Conservation (phyloP, 2,329 filamentous ascomycete genomes). For the Myriosclerotinia curreyana region DNA sequence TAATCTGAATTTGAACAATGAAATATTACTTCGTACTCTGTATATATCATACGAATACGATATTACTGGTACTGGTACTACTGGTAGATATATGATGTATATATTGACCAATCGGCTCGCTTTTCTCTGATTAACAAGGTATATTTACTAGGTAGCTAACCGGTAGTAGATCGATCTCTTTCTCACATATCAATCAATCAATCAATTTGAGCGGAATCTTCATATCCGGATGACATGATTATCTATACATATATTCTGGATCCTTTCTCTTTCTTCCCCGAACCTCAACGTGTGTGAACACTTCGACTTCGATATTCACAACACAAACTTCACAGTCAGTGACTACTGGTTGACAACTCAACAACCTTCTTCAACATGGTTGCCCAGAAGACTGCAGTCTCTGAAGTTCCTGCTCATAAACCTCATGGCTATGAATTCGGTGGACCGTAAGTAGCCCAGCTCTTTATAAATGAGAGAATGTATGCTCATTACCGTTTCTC, state of each 20-base stretch:
- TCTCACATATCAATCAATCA: no score
- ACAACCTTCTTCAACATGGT: slow-evolving; percentile 29
- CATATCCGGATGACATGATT: slow-evolving; percentile 8
- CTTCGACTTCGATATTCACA: neutral
- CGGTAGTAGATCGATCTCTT: no score
- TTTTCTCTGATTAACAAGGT: neutral
- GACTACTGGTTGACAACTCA: neutral
- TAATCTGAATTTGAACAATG: no score
- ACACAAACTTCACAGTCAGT: neutral
- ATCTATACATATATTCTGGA: neutral
- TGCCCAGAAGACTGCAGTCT: slow-evolving; percentile 27
- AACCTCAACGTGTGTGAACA: neutral
- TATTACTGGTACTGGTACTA: no score
- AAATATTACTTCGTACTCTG: no score
- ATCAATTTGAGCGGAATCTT: neutral
- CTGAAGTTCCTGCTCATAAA: slow-evolving; percentile 29
- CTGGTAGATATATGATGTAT: no score
- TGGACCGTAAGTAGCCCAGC: slow-evolving; percentile 38
- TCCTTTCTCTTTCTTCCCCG: neutral
- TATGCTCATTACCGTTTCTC: slow-evolving; percentile 15
- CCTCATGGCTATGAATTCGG: slow-evolving; percentile 40
- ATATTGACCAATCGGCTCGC: no score
- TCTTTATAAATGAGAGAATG: neutral
- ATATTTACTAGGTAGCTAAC: no score
- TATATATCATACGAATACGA: no score